Conservation (phyloP, 1,284 basidiomycete genomes). For the Ceratobasidium sp. region DNA sequence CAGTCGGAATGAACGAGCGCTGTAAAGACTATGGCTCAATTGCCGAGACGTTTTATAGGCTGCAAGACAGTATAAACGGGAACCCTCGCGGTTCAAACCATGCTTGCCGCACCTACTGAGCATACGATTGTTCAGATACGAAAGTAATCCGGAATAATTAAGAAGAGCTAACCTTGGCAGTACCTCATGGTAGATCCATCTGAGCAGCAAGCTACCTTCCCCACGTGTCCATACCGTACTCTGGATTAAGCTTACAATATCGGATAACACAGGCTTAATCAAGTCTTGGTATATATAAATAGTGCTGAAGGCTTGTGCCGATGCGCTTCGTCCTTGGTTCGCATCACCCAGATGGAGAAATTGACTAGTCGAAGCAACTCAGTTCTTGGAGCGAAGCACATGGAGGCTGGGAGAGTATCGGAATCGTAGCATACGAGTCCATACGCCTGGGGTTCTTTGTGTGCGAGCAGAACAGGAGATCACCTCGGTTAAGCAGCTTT, state of each 20-base stretch:
- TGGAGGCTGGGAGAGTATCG: neutral
- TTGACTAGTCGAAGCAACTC: constrained; percentile 4
- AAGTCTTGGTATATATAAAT: neutral
- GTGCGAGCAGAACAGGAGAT: neutral
- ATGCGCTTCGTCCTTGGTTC: constrained; percentile 3
- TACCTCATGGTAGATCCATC: neutral
- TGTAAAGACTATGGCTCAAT: constrained; percentile 1
- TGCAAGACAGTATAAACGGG: too few relatives aligned
- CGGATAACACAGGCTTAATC: neutral
- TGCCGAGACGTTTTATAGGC: neutral
- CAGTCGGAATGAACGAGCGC: constrained; percentile 7
- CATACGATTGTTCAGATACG: neutral
- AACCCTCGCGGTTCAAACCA: neutral
- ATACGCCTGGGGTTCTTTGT: neutral
- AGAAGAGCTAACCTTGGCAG: constrained; percentile 10
- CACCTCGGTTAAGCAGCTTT: neutral
- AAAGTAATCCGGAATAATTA: neutral
- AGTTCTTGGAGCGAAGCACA: neutral
- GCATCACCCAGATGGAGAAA: neutral
- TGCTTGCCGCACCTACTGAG: neutral
- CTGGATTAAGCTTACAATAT: neutral
- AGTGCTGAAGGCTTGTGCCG: constrained; percentile 9
- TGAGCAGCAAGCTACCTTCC: neutral
- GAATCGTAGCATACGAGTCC: neutral
- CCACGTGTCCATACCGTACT: neutral